These are phyloP conservation scores for Nematocida sp. DNA, from an alignment of 371 early-diverging fungal species.

Conservation along the genomic window DNA sequence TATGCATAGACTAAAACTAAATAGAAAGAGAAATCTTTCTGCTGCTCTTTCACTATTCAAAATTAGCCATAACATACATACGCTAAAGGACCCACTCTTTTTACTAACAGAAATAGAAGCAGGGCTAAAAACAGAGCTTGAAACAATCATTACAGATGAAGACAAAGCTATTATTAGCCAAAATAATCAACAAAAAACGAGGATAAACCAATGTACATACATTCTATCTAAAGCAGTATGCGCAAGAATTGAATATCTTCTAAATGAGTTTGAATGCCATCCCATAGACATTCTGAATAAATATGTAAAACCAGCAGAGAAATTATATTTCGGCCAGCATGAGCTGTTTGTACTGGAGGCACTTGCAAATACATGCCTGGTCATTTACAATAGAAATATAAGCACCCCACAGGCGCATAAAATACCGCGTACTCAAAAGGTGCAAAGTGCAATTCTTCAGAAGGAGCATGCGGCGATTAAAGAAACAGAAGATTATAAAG, in stretches of 20 bases:
- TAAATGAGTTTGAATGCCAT: slow-evolving; percentile 34
- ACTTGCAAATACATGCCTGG: slow-evolving; percentile 21
- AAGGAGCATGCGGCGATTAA: slow-evolving; percentile 37
- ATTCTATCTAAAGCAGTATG: neutral
- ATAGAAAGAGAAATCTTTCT: slow-evolving; percentile 7
- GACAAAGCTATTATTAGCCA: neutral
- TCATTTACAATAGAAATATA: slow-evolving; percentile 35
- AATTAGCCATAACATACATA: slow-evolving; percentile 1
- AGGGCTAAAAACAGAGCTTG: neutral
- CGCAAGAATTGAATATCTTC: neutral
- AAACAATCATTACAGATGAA: neutral
- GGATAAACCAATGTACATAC: neutral
- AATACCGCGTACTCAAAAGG: neutral
- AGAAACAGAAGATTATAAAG: neutral
- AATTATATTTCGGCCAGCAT: neutral
- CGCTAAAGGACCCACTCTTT: neutral
- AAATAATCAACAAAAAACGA: neutral
- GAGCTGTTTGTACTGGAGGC: neutral
- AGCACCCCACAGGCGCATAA: neutral
- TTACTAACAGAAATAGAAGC: slow-evolving; percentile 11
- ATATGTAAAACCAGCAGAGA: slow-evolving; percentile 9
- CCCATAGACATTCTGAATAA: slow-evolving; percentile 38
- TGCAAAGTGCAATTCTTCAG: slow-evolving; percentile 1
- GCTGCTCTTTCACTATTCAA: slow-evolving; percentile 30
- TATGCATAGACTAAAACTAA: neutral